Base-by-base conservation (phyloP, 257 asterid genomes). In the Handroanthus guayacan region DNA sequence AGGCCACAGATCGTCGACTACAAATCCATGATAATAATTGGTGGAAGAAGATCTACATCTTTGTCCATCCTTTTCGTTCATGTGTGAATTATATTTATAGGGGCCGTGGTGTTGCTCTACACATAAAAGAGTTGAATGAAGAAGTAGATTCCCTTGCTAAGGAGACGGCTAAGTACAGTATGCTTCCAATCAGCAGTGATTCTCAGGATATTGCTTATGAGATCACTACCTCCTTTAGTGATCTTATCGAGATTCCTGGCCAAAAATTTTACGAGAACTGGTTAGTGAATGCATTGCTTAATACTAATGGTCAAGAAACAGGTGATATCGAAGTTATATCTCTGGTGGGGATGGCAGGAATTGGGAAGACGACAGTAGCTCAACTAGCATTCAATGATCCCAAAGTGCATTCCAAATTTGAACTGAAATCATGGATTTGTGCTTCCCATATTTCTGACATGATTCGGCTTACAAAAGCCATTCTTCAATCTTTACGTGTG, bases 291-390 rank as follows among this genome's bases (percentile, higher is more conserved):
- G 9, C 36, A 36, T 31, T 68, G 16, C 5, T 68, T 61, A 17
- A 10, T 12, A 44, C 9, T 9, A 67, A 3, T 37, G 1, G 47
- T 25, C 31, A 25, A 25, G 31, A 25, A 25, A 25, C 31, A 25
- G 31, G 31, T 25, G 31, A 25, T 8, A 12, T 68, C 44, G 25
- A 10, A 3, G 41, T 68, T 5, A 11, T 47, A 14, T 20, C 73
- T 10, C 37, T 68, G 25, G 60, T 68, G 45, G 73, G 73, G 58
- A 25, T 25, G 25, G 61, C 37, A 50, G 73, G 73, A 68, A 18
- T 68, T 51, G 73, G 73, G 61, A 68, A 68, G 17, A 68, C 73
- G 12, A 61, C 67, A 9, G 2, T 61, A 2, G 67, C 67, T 61
- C 67, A 61, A 61, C 67, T 61, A 7, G 43, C 39, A 34, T 34